Conservation (phyloP, 2,329 filamentous ascomycete species). For the Ophiostoma quercus region DNA sequence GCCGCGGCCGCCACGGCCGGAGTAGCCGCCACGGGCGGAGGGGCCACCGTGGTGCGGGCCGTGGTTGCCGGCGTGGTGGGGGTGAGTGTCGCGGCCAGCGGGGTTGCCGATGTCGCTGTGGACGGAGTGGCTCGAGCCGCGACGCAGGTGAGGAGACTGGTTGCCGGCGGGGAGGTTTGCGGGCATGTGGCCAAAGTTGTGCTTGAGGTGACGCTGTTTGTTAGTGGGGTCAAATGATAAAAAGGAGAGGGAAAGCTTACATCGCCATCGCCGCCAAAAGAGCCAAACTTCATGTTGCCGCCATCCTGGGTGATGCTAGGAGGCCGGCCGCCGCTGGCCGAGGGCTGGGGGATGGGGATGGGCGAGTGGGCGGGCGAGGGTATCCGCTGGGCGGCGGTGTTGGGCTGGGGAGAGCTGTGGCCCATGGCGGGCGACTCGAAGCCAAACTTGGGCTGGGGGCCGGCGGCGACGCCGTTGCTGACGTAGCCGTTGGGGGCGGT, state of each 20-base stretch:
- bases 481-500: slow-evolving; percentile 70
- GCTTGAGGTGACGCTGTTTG: slow-evolving; percentile 61
- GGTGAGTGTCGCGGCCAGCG: slow-evolving; percentile 55
- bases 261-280: slow-evolving; percentile 72
- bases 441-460: slow-evolving; percentile 70
- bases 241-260: slow-evolving; percentile 47
- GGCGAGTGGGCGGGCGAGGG: slow-evolving; percentile 84
- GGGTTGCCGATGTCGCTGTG: slow-evolving; percentile 67
- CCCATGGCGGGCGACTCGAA: slow-evolving; percentile 65
- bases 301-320: slow-evolving; percentile 69
- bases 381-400: slow-evolving; percentile 63
- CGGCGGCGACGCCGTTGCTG: slow-evolving; percentile 64
- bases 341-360: slow-evolving; percentile 85
- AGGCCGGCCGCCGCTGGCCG: slow-evolving; percentile 77
- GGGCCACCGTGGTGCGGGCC: slow-evolving; percentile 57
- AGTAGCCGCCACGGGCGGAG: slow-evolving; percentile 53
- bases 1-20: slow-evolving; percentile 47
- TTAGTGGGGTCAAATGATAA: slow-evolving; percentile 24
- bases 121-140: slow-evolving; percentile 74
- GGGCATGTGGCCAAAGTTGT: slow-evolving; percentile 51
- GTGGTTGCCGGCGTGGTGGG: slow-evolving; percentile 65
- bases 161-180: slow-evolving; percentile 28
- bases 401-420: slow-evolving; percentile 61
- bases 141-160: slow-evolving; percentile 67
- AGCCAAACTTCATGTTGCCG: slow-evolving; percentile 72